These are phyloP conservation scores for Lasiodiplodia hormozganensis DNA, from an alignment of 2,329 filamentous ascomycete species.

Conservation along the genomic window DNA sequence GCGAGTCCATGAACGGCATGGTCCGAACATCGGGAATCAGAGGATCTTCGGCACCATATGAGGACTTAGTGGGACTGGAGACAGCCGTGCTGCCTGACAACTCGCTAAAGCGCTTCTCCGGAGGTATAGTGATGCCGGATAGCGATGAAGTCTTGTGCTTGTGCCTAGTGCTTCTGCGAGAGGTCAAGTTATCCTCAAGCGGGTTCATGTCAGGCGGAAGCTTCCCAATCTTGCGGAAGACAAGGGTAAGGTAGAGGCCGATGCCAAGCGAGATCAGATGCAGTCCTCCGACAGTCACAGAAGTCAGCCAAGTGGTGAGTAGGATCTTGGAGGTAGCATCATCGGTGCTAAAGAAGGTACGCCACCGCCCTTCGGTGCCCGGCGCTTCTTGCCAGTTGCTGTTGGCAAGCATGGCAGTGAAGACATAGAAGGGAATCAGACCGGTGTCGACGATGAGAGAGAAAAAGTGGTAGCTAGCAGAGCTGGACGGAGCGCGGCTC, in stretches of 20 bases:
- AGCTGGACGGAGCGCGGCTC: slow-evolving; percentile 76
- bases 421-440: slow-evolving; percentile 68
- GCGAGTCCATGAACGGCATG: slow-evolving; percentile 82
- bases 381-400: slow-evolving; percentile 58
- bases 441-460: slow-evolving; percentile 74
- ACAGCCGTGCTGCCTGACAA: slow-evolving; percentile 53
- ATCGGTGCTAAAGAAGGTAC: slow-evolving; percentile 68
- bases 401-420: slow-evolving; percentile 62
- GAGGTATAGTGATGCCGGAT: slow-evolving; percentile 35
- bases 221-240: slow-evolving; percentile 81
- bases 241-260: slow-evolving; percentile 75
- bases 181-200: slow-evolving; percentile 83
- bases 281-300: slow-evolving; percentile 68
- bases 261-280: slow-evolving; percentile 74
- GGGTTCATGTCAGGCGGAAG: slow-evolving; percentile 97
- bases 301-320: slow-evolving; percentile 71
- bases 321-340: slow-evolving; percentile 66
- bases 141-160: slow-evolving; percentile 73
- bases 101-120: slow-evolving; percentile 63
- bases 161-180: slow-evolving; percentile 67
- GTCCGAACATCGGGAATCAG: slow-evolving; percentile 54
- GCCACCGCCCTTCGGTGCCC: slow-evolving; percentile 65
- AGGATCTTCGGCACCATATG: slow-evolving; percentile 44
- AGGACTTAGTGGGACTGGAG: slow-evolving; percentile 43
- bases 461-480: slow-evolving; percentile 89